Evolutionary conservation across 352 stramenopile species (phyloP), one percentile per base, ranked within the genome.

Genomic region (Phytophthora colocasiae): DNA sequence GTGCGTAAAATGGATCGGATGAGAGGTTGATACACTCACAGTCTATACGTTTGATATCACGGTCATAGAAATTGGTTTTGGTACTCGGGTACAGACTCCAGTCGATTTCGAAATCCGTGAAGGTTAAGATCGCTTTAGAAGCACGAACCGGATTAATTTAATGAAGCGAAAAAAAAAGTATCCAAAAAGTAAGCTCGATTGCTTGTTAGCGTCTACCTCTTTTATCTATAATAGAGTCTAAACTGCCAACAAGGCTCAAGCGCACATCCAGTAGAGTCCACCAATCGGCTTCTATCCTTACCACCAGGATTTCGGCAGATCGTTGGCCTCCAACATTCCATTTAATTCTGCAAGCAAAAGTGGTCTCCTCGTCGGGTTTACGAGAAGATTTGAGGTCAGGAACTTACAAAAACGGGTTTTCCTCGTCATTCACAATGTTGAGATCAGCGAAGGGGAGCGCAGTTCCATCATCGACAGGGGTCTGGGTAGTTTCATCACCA

Each of bases 1-100:
- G 63, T 93, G 38, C 81, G 89, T 36, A 90, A 92, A 53, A 95
- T 96, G 72, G 89, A 96, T 44, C 80, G 81, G 26, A 92, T 97
- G n/a, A 36, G 86, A 89, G 14, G 88, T 95, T 2, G 80, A 93
- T 54, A 92, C 78, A 0, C 48, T 97, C 49, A 95, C 85, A 0
- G 79, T 97, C 11, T 97, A 94, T 71, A 96, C 89, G 4, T 97
- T 95, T 47, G 89, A 97, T 36, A 86, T 96, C 51, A 95, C 83
- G 0, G 80, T 96, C 47, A 75, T 83, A 47, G 91, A 93, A 58
- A 74, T 79, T 26, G 86, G 85, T 4, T 95, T 96, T 32, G 82
- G 78, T 3, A 92, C 77, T 0, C 83, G 84, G 5, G 91, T 87
- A 48, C 85, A 92, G 71, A 68, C 80, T 22, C 70, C 80, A 6